Evolutionary conservation across 352 stramenopile genomes (phyloP).

Genomic region (Globisporangium barbulae): DNA sequence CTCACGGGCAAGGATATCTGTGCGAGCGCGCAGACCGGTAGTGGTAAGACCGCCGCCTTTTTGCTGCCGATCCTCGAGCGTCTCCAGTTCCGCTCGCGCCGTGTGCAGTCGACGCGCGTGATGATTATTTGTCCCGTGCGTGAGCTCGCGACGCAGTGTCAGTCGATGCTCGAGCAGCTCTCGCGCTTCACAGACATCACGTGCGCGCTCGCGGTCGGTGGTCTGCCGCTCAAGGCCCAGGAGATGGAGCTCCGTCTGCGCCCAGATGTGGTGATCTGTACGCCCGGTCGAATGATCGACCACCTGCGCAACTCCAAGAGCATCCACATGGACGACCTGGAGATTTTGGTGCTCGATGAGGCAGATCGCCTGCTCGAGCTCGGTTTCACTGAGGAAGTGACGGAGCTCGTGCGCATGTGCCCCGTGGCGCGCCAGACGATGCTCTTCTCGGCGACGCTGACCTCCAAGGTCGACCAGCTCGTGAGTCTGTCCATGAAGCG

Average conservation of each 20-base stretch:
- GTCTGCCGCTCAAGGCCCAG: slow-evolving; percentile 88
- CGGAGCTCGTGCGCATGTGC: slow-evolving; percentile 95
- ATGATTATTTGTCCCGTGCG: slow-evolving; percentile 97
- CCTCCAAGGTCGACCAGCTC: slow-evolving; percentile 97
- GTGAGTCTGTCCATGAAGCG: slow-evolving; percentile 96
- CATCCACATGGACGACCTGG: slow-evolving; percentile 97
- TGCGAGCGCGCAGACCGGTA: slow-evolving; percentile 95
- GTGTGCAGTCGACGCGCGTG: slow-evolving; percentile 88
- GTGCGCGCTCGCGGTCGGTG: slow-evolving; percentile 92
- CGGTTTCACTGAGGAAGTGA: slow-evolving; percentile 97
- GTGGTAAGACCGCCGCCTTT: slow-evolving; percentile 98
- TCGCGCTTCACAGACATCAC: slow-evolving; percentile 96
- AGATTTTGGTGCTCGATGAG: slow-evolving; percentile 95
- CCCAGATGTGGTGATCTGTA: slow-evolving; percentile 98
- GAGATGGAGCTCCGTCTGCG: slow-evolving; percentile 94
- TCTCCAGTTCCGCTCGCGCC: slow-evolving; percentile 91
- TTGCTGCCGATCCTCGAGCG: slow-evolving; percentile 96
- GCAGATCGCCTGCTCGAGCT: slow-evolving; percentile 97
- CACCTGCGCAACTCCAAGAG: slow-evolving; percentile 96
- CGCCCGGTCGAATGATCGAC: slow-evolving; percentile 97
- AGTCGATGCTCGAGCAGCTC: slow-evolving; percentile 95
- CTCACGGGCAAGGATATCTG: slow-evolving; percentile 97
- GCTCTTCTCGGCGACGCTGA: slow-evolving; percentile 99
- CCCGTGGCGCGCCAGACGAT: slow-evolving; percentile 96
- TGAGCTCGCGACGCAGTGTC: slow-evolving; percentile 96